phyloP scores from a whole-genome alignment of 148 eudicot genomes.

The Linanthus parryae region DNA sequence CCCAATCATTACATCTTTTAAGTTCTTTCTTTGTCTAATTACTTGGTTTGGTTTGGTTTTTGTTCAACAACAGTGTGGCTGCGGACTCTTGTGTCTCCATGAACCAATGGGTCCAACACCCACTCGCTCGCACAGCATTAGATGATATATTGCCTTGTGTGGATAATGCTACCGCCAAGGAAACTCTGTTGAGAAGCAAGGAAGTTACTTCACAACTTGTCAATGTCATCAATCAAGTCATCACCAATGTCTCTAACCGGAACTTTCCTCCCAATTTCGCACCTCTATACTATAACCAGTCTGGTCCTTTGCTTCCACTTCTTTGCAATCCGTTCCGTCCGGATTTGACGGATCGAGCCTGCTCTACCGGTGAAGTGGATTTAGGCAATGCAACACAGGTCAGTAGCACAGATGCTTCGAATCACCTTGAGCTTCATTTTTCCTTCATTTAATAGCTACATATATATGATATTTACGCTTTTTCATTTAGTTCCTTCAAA shows the following conservation, averaged over 20 bases:
- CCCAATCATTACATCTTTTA: too few relatives aligned
- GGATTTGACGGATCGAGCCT: constrained; percentile 45
- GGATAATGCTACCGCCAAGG: constrained; percentile 66
- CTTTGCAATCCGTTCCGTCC: constrained; percentile 76
- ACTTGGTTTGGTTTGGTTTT: too few relatives aligned
- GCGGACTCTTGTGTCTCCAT: constrained; percentile 87
- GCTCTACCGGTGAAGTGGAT: constrained; percentile 59
- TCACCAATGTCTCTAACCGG: constrained; percentile 46
- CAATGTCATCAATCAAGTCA: constrained; percentile 36
- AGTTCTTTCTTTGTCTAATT: too few relatives aligned
- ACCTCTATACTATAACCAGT: constrained; percentile 63
- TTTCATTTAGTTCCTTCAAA: too few relatives aligned
- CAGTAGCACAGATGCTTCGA: too few relatives aligned
- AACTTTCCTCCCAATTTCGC: constrained; percentile 27
- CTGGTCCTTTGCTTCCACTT: constrained; percentile 71
- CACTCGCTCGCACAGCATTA: constrained; percentile 66
- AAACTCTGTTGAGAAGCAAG: constrained; percentile 50
- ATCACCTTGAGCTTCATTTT: too few relatives aligned
- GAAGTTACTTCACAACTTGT: constrained; percentile 66
- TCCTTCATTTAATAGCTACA: too few relatives aligned
- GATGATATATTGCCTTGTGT: constrained; percentile 85
- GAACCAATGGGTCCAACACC: constrained; percentile 81
- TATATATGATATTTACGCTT: too few relatives aligned
- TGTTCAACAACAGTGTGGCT: constrained; percentile 68
- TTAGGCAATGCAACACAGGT: constrained; percentile 65